Evolutionary conservation across 148 eudicot species (phyloP), one percentile per base, ranked within the genome.

Genomic region (Chenopodium quinoa): DNA sequence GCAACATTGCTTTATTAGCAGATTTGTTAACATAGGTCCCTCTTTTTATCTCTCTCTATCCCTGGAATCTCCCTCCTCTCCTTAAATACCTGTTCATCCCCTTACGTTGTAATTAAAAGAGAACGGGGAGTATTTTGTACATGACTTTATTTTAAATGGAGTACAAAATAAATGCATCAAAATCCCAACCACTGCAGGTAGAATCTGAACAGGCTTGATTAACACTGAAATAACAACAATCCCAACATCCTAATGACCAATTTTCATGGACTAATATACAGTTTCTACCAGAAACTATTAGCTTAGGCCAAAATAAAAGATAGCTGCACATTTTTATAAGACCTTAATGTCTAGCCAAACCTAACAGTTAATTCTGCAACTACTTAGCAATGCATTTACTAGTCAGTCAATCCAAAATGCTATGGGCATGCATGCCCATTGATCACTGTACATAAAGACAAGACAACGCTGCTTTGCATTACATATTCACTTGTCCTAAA

Each of bases 401-500:
- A 52, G 4, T 75, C n/a, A n/a, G n/a, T n/a, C 63, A 10, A 31
- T 2, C 56, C 79, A 75, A 75, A 75, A 67, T 81, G 68, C 65
- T 65, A 63, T 50, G 74, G 71, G 82, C 50, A 80, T 72, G 62
- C n/a, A 71, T 23, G 72, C 71, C 82, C 62, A 40, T 40, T 40
- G 44, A 40, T 40, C 7, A 46, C 83, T 75, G 69, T 83, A 84
- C 83, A 80, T 62, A 25, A 71, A 16, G 66, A 62, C 50, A 44
- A 14, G 65, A 63, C 37, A 31, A 19, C 32, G 76, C 50, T 71
- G 25, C 62, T 17, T 19, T 56, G 62, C 58, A 50, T 52, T 17
- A 63, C 5, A 78, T 71, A 31, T 65, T 50, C 48, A 52, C 78
- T 27, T 17, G 72, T 47, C 50, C 72, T 71, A 47, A 11, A 37